Base-by-base conservation (phyloP, 2,329 filamentous ascomycete genomes). In the Alternaria triticina region DNA sequence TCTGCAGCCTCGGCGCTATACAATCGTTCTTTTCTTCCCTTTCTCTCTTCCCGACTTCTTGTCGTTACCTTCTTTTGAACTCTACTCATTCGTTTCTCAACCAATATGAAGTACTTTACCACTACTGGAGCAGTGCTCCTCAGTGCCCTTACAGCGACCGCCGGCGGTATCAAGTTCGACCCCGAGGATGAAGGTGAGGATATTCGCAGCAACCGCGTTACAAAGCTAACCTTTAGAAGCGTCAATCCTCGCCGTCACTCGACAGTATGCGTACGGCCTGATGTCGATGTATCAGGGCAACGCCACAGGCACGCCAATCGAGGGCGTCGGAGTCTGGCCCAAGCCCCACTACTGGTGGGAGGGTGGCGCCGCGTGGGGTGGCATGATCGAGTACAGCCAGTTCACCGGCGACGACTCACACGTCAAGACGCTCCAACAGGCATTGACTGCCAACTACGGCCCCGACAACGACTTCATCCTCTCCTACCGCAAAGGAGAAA, bases 271-370 rank as follows among this genome's bases (percentile, higher is more conserved):
- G 3, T 65, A 73, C 57, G 74, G 76, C 23, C 65, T 80, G 68
- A 78, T 79, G 74, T 73, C 74, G 20, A 65, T 75, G n/a, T 80
- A 79, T 69, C 66, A 70, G 50, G 74, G 73, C 64, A 74, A 75
- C 58, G 74, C 69, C 43, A 70, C 74, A 7, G 64, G 52, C 44
- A 60, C 65, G 40, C 3, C 72, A 49, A 22, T 52, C 12, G 62
- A 77, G 59, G 70, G 79, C n/a, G 66, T 79, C 20, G 83, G 82
- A 13, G 80, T 80, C 46, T 78, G 82, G 45, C 79, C 82, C 6
- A 72, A 75, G 30, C 82, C 83, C 3, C 76, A 81, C 17, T 85
- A 84, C 69, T 85, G 82, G 82, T 84, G 83, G 83, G 78, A 82
- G 62, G 80, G 79, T 3, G 83, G 82, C 17, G 77, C 76, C 10